Base-by-base conservation (phyloP, 2,329 filamentous ascomycete genomes). In the Colletotrichum melonis region DNA sequence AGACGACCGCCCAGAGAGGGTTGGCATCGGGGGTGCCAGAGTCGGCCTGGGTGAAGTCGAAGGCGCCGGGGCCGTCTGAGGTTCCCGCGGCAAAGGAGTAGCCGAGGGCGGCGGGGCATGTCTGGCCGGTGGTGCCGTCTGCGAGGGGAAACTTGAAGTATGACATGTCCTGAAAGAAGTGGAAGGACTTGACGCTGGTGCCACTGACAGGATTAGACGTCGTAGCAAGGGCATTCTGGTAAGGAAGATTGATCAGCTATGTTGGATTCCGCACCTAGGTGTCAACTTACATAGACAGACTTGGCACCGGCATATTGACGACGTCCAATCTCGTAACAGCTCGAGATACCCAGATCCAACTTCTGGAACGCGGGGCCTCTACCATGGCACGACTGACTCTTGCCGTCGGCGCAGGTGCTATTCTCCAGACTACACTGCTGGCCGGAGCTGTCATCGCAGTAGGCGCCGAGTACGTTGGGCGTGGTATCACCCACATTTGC, bases 41-140 rank as follows among this genome's bases (percentile, higher is more conserved):
- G 76, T 94, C 90, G 76, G 95, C 95, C 80, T 98, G 96, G 1
- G 94, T 97, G 80, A 98, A 98, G 82, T 98, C 96, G 78, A 98
- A 97, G 0, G 91, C 92, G 0, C 96, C 96, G 0, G 96, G 95
- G 6, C 96, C 95, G 80, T 98, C 96, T 0, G 94, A 94, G 0
- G 96, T 98, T 12, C 96, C 96, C 1, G 94, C 96, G 0, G 96
- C 96, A 80, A 98, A 98, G 0, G 94, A 95, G 80, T 97, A 97
- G 6, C 96, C 96, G 73, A 98, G 85, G 0, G 95, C 95, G 0
- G 95, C 95, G 4, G 95, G 92, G 77, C 96, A 98, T 0, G 95
- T 97, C 63, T 84, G 87, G 7, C 92, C 93, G 35, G 84, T 84
- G 3, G 90, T 91, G 58, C 94, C 93, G 76, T 97, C 95, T 0